Percentiles rank a stretch among this genome's conserved stretches.
Evolutionary conservation across 192 early-diverging fungal genomes (phyloP).

Genomic region (Backusella macrospora): DNA sequence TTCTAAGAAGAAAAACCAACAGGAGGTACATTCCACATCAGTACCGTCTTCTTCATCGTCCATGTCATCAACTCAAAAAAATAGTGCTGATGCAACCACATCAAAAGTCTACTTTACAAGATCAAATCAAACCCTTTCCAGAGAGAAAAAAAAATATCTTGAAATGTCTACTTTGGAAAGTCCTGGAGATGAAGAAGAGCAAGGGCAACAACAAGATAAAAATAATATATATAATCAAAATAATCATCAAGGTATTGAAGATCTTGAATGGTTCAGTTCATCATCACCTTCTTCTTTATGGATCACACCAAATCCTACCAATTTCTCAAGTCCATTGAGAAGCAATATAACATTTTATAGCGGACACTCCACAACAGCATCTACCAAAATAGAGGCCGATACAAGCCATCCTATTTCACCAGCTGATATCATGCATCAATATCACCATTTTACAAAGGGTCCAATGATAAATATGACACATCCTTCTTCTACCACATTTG

Average conservation of each 20-base stretch:
- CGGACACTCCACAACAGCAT: neutral
- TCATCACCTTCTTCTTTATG: neutral
- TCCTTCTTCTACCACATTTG: neutral
- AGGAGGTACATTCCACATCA: no score
- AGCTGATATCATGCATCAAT: constrained; percentile 3
- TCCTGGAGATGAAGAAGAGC: neutral
- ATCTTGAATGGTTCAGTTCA: neutral
- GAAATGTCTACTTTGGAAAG: neutral
- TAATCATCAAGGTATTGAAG: neutral
- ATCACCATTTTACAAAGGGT: neutral
- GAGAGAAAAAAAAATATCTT: neutral
- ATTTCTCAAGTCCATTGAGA: neutral
- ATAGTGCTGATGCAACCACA: neutral
- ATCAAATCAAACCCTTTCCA: neutral
- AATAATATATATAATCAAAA: neutral
- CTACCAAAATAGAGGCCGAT: neutral
- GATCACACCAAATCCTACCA: neutral
- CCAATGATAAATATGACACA: constrained; percentile 7
- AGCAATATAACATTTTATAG: neutral
- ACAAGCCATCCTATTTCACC: neutral
- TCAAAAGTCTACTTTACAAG: neutral
- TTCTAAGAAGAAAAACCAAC: no score
- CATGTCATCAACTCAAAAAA: neutral
- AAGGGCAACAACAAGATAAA: neutral
- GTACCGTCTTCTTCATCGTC: neutral